Evolutionary conservation across 2,329 filamentous ascomycete species (phyloP).

Genomic region (Cercospora janseana): DNA sequence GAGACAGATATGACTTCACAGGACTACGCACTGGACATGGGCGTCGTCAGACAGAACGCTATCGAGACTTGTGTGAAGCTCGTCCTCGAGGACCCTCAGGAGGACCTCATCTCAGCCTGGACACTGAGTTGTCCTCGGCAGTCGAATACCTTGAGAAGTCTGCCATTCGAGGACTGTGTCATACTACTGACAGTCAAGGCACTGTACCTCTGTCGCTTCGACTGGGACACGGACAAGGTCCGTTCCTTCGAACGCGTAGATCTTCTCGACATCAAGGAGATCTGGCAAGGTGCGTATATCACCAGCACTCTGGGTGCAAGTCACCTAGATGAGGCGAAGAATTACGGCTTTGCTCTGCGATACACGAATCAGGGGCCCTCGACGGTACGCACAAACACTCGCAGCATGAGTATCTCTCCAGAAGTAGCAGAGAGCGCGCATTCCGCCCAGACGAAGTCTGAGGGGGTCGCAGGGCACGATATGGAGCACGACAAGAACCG

Average conservation of each 20-base stretch:
- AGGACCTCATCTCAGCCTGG: conserved; percentile 88
- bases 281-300: conserved; percentile 84
- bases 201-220: conserved; percentile 84
- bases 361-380: conserved; percentile 68
- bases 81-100: conserved; percentile 73
- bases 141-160: conserved; percentile 63
- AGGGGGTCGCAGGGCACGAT: not conserved
- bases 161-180: conserved; percentile 84
- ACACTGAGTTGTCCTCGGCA: conserved; percentile 74
- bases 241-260: conserved; percentile 85
- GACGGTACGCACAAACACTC: conserved; percentile 77
- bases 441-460: no score
- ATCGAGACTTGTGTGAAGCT: conserved; percentile 86
- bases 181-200: conserved; percentile 81
- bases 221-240: conserved; percentile 95
- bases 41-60: conserved; percentile 79
- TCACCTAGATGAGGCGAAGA: conserved; percentile 73
- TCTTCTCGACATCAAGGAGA: conserved; percentile 67
- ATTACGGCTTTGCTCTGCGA: conserved; percentile 77
- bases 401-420: conserved; percentile 65
- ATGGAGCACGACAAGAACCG: conserved; percentile 24
- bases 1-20: conserved; percentile 89
- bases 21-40: conserved; percentile 84
- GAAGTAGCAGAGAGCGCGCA: not conserved
- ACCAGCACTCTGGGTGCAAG: conserved; percentile 78